A percentile compares a stretch with the other conserved stretches of the same genome.
phyloP scores from a whole-genome alignment of 208 protist species.

The Leishmania turanica region DNA sequence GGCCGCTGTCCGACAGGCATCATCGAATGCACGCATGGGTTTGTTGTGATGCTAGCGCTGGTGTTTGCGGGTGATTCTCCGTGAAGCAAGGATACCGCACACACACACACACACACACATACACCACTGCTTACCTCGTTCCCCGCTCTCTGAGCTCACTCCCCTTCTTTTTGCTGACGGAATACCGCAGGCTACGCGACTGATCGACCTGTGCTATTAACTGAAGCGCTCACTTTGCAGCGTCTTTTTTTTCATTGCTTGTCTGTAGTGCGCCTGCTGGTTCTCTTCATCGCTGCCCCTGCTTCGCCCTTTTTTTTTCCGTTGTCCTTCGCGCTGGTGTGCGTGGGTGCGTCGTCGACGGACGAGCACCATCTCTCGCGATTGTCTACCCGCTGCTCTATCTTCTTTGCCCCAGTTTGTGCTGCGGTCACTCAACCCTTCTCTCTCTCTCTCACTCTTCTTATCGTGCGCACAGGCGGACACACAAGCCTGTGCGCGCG shows the following conservation, averaged over 20 bases:
- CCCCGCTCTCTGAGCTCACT: neutral
- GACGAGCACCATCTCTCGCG: neutral
- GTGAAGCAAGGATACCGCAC: neutral
- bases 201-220: neutral
- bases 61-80: neutral
- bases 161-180: neutral
- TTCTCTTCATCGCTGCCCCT: neutral
- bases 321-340: neutral
- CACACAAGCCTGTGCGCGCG: neutral
- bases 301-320: neutral
- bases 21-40: neutral
- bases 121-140: neutral
- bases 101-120: neutral
- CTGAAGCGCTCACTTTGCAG: neutral
- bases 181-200: neutral
- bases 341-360: neutral
- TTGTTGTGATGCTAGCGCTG: neutral
- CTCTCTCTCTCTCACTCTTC: neutral
- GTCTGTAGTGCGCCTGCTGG: neutral
- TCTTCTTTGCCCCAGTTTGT: neutral
- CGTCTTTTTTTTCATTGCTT: neutral
- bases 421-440: neutral
- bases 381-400: neutral
- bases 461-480: neutral
- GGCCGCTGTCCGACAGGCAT: neutral